Evolutionary conservation across 2,329 filamentous ascomycete genomes (phyloP), one percentile per base, ranked within the genome.

Genomic region (Triangularia verruculosa): DNA sequence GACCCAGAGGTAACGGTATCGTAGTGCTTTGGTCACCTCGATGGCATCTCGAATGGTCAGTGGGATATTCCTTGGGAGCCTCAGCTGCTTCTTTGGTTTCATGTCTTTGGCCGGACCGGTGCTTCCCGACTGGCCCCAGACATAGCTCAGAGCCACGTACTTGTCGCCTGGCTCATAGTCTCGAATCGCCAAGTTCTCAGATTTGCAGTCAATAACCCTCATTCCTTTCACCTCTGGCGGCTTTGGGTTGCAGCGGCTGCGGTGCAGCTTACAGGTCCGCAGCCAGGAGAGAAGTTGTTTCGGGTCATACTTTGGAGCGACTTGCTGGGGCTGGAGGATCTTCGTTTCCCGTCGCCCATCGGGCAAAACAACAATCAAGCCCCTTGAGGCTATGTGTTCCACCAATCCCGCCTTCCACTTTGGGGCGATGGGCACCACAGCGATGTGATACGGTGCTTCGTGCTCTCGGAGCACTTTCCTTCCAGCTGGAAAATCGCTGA

Each of bases 1-100:
- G 9, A 74, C 64, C 72, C 73, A 75, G 0, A 75, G 58, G 57
- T 72, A 74, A 6, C 64, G 62, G 7, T 66, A 57, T 1, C 70
- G 67, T 2, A 74, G 63, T 3, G 28, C 47, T n/a, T 34, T 52
- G 0, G 68, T 70, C 15, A 69, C 66, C 3, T 24, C 54, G 3
- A 74, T 67, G 11, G 66, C 67, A 64, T 73, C 71, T 60, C 70
- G 64, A 17, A 68, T 68, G n/a, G 32, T 30, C 17, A 13, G 27
- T 9, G 51, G 59, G 9, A 61, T 20, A 4, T 5, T 7, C 3
- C 22, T 12, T 3, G 59, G 59, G 6, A 61, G 51, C 4, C 12
- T 17, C 5, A 51, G 30, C 20, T 61, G 34, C 12, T 12, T 6
- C 4, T 55, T 3, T 22, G 13, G 15, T 6, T 32, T 52, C 1